Base-by-base conservation (phyloP, 78 protist species). In the Acrasis kona region DNA sequence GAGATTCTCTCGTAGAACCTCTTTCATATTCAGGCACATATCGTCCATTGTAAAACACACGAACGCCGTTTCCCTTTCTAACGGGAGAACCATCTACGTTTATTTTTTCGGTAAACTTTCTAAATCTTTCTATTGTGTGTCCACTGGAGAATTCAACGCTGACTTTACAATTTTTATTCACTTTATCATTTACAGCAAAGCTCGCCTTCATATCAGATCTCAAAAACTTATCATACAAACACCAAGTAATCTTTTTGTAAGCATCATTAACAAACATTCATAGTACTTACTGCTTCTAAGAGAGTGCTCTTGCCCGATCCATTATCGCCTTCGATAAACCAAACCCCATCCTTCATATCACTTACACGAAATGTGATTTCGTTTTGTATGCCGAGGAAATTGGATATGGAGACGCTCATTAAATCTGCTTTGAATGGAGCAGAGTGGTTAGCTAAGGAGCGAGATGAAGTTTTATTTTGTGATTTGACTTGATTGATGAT, bases 211-310 rank as follows among this genome's bases (percentile, higher is more conserved):
- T 67, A 67, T 67, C 71, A 19, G 71, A 67, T 67, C 71, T 19
- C 28, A 67, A 19, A 67, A 67, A 19, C 28, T 67, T 67, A 19
- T 19, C 71, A 67, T 30, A 67, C 28, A 67, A 67, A 67, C 71
- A 67, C 71, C 71, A 67, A 67, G 28, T 30, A 19, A 67, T 67
- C n/a, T n/a, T n/a, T n/a, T n/a, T n/a, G n/a, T n/a, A n/a, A n/a
- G n/a, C n/a, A n/a, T n/a, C n/a, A n/a, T n/a, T n/a, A n/a, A n/a
- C n/a, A n/a, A n/a, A n/a, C n/a, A n/a, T n/a, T n/a, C n/a, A n/a
- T n/a, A n/a, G n/a, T n/a, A n/a, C n/a, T n/a, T n/a, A n/a, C n/a
- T 19, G 71, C 71, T 67, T 67, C 71, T 19, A 67, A 30, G 19
- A 67, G 19, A 19, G 19, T 19, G 19, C 65, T 30, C 28, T 67